Base-by-base conservation (phyloP, 2,329 filamentous ascomycete genomes). In the Gaeumannomyces sp. region DNA sequence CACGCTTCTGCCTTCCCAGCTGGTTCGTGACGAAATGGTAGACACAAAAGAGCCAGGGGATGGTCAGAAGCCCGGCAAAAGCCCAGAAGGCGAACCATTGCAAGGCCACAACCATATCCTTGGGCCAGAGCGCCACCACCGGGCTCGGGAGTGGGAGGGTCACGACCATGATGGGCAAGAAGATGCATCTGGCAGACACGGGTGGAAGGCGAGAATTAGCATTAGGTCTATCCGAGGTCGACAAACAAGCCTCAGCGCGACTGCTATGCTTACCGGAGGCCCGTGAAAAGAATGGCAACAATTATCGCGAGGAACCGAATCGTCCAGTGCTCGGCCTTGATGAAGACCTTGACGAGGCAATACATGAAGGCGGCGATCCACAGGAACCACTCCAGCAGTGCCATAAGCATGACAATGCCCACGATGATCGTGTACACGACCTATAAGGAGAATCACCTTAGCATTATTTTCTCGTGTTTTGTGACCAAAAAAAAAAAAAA, bases 31-130 rank as follows among this genome's bases (percentile, higher is more conserved):
- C 90, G 6, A 97, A 85, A 72, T 96, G 90, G 73, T 96, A 97
- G 65, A 98, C 85, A 76, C 93, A 97, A 73, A 97, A 91, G 4
- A 97, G 83, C 92, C 93, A 97, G 0, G 95, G 95, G 1, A 97
- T 82, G 0, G 90, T 92, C 65, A 99, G 79, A 13, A 98, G 85
- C 68, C 87, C 86, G 0, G 93, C 89, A 70, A 98, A 98, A 33
- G 90, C 88, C 89, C 92, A 97, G 76, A 98, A 98, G 4, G 93
- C 93, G 73, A 98, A 97, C 90, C 92, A 96, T 74, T 97, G 93
- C 19, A 98, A 82, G 60, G 90, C 82, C 2, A 74, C 76, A 57
- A 95, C 89, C 81, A 95, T 85, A 1, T 76, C 64, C 3, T 74
- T 64, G 0, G 94, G 93, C 78, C 94, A 96, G 70, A 90, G 84